Evolutionary conservation across 345 rosid species (phyloP), one percentile per base, ranked within the genome.

Genomic region (Linum trigynum): DNA sequence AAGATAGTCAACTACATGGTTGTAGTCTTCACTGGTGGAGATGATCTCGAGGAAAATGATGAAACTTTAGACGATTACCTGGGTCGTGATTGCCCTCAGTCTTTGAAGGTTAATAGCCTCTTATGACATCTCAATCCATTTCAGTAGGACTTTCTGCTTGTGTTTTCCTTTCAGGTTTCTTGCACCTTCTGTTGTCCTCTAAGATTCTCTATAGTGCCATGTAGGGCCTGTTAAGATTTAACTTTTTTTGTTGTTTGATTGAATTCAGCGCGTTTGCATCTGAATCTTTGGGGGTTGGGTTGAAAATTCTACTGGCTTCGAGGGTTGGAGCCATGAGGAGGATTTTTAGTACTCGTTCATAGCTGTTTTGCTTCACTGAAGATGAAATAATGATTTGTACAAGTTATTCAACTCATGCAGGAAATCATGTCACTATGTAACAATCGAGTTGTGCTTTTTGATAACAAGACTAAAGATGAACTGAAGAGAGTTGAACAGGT

Each of bases 21-120:
- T 72, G 79, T 90, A 15, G 86, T 92, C 17, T 92, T 90, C 62
- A 90, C 97, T 1, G 97, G 98, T 45, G 98, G 98, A 5, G 98
- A 92, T 71, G 94, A 88, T 14, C 84, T 92, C 66, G 96, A 92
- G 71, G 96, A 88, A 12, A 78, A 77, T 57, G 96, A 90, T 0
- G 86, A 86, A 68, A 90, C 90, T 0, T 72, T 92, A 61, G 90
- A 92, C 59, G 96, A 86, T 58, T 88, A 86, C 70, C 64, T 87
- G 68, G 85, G 78, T 38, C 80, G 84, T 1, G 88, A 74, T 2
- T 85, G 90, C 64, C 96, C 98, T 40, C 73, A 71, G 57, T 89
- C 96, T 71, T 61, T 92, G 43, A 83, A 90, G 89, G 98, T 89
- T 23, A 65, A 48, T 62, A 40, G 43, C 45, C 45, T 8, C 45